Evolutionary conservation across 768 basidiomycete genomes (phyloP).

Genomic region (Suillus clintonianus): DNA sequence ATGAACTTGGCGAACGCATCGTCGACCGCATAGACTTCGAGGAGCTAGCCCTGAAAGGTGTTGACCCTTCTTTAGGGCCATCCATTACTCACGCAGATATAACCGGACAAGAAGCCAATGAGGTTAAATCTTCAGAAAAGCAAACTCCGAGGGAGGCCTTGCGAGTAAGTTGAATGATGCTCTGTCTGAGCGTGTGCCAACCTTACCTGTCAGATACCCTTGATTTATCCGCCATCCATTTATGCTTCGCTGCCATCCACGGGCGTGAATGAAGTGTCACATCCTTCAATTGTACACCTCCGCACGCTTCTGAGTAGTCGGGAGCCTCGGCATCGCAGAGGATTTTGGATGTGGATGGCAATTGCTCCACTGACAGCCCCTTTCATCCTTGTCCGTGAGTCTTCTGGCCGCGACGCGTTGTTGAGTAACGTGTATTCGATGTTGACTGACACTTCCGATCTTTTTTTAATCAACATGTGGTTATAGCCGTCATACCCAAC

Average conservation of each 20-base stretch:
- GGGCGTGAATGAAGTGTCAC: slow-evolving; percentile 17
- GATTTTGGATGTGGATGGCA: slow-evolving; percentile 66
- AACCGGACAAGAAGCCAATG: slow-evolving; percentile 16
- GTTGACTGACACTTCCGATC: slow-evolving; percentile 1
- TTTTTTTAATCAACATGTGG: neutral
- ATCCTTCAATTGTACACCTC: slow-evolving; percentile 47
- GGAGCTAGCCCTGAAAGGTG: slow-evolving; percentile 70
- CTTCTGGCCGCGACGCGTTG: neutral
- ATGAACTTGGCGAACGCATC: slow-evolving; percentile 64
- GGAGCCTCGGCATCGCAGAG: slow-evolving; percentile 63
- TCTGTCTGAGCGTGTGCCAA: neutral
- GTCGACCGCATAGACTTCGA: slow-evolving; percentile 79
- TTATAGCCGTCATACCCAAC: slow-evolving; percentile 75
- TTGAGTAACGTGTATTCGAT: neutral
- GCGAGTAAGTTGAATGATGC: neutral
- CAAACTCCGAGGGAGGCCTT: neutral
- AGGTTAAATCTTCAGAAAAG: slow-evolving; percentile 14
- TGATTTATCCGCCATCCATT: slow-evolving; percentile 49
- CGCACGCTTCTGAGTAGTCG: slow-evolving; percentile 51
- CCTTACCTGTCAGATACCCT: slow-evolving; percentile 48
- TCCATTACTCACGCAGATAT: slow-evolving; percentile 31
- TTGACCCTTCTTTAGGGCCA: slow-evolving; percentile 74
- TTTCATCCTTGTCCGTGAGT: slow-evolving; percentile 74
- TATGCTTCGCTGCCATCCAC: slow-evolving; percentile 47
- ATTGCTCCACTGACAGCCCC: slow-evolving; percentile 75